Evolutionary conservation across 75 land plant genomes (phyloP).

Genomic region (Isoetes taiwanensis): DNA sequence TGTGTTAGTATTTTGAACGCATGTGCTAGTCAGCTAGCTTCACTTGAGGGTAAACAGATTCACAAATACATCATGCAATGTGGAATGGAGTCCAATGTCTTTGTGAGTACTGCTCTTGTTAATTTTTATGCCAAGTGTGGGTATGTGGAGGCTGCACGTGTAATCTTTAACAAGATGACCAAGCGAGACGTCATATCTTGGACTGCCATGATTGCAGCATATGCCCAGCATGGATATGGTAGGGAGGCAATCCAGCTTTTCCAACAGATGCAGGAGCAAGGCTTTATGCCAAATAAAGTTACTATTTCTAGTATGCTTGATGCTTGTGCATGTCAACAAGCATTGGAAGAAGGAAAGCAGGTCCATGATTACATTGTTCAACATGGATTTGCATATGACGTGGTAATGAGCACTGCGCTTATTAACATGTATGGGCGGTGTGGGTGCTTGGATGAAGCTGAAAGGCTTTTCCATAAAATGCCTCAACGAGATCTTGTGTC

Average conservation of each 20-base stretch:
- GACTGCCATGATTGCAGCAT: conserved; percentile 58
- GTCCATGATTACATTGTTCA: conserved; percentile 29
- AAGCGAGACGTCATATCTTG: conserved; percentile 30
- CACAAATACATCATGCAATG: background rate
- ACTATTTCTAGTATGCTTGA: conserved; percentile 39
- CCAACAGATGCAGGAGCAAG: conserved; percentile 26
- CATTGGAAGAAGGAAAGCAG: conserved; percentile 27
- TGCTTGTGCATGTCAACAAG: conserved; percentile 28
- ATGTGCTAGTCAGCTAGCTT: background rate
- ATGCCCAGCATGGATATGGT: conserved; percentile 48
- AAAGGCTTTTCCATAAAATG: conserved; percentile 25
- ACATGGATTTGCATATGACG: conserved; percentile 21
- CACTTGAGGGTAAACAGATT: background rate
- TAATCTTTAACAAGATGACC: conserved; percentile 21
- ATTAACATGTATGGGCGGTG: conserved; percentile 56
- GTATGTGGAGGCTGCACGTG: conserved; percentile 30
- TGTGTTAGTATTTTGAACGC: background rate
- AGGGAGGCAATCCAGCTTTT: conserved; percentile 37
- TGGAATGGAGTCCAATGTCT: background rate
- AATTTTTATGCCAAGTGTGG: conserved; percentile 65
- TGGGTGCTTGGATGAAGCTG: conserved; percentile 11
- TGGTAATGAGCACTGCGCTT: conserved; percentile 37
- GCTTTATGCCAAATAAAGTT: conserved; percentile 30
- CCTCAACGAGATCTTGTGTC: conserved; percentile 23
- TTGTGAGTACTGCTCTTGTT: conserved; percentile 15